Base-by-base conservation (phyloP, 2,329 filamentous ascomycete species). In the Colletotrichum acutatum region DNA sequence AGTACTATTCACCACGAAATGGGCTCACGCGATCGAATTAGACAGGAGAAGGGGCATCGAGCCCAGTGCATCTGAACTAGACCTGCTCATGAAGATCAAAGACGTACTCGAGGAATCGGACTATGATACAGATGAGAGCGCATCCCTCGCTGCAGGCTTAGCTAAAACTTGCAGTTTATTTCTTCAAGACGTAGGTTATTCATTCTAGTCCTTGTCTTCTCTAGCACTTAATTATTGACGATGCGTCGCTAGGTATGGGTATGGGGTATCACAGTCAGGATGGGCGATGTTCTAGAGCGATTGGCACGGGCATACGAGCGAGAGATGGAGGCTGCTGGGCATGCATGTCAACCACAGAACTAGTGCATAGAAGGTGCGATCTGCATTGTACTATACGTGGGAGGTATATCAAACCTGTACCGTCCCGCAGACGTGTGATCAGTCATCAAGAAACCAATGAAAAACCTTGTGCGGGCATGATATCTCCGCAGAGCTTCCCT, bases 261-360 rank as follows among this genome's bases (percentile, higher is more conserved):
- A 26, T 60, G 61, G 67, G 67, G 37, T 19, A 70, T 70, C 53
- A 59, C 54, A 7, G 53, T 59, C 6, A 42, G 24, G 11, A 60
- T 70, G 37, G 54, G 37, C 19, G 46, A 57, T 14, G 14, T 37
- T 26, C 42, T 53, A 8, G 53, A 61, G n/a, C 28, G 34, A n/a
- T 30, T 67, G 22, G 65, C 65, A 49, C 11, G 26, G 8, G 65
- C 65, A 12, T 67, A 67, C 30, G 65, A 67, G 19, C 26, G 28
- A 56, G 53, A 56, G n/a, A 56, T 56, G 26, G 26, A 56, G 53
- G 22, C 53, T 56, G 53, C 42, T 22, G 42, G 42, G 8, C 42
- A 7, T 49, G 42, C 42, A n/a, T 49, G 3, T 56, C 53, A 16
- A 56, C 26, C 22, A 28, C 26, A 56, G 24, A 24, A 28, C 9